Evolutionary conservation across 345 rosid species (phyloP).

Genomic region (Eucalyptus cloeziana): DNA sequence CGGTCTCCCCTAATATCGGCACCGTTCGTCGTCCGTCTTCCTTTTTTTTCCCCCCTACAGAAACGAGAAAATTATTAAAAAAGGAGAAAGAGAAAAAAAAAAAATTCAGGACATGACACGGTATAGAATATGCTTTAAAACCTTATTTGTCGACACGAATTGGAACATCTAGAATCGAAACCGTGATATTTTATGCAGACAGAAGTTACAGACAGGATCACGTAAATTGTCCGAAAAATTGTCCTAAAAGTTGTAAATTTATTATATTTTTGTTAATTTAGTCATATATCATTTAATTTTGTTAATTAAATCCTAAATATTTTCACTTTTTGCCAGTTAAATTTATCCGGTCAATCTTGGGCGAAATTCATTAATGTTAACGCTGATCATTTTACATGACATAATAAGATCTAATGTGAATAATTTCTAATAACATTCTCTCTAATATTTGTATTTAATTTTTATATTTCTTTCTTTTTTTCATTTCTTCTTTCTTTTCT

Average conservation of each 20-base stretch:
- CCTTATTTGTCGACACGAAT: neutral
- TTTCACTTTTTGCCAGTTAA: too few species aligned
- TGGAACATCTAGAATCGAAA: neutral
- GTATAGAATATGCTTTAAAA: neutral
- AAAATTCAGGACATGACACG: neutral
- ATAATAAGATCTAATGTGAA: too few species aligned
- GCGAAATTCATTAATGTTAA: too few species aligned
- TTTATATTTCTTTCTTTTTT: too few species aligned
- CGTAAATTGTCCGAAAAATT: too few species aligned
- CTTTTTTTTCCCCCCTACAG: neutral
- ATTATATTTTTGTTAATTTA: too few species aligned
- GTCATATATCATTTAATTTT: fast-evolving
- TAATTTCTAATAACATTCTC: too few species aligned
- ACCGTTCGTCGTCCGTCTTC: neutral
- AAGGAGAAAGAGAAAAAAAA: neutral
- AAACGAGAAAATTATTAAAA: neutral
- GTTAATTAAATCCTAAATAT: too few species aligned
- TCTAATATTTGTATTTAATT: too few species aligned
- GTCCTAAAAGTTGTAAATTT: fast-evolving
- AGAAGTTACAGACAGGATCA: neutral
- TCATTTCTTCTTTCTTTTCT: too few species aligned
- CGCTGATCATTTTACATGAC: too few species aligned
- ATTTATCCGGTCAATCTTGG: too few species aligned
- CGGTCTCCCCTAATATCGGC: neutral
- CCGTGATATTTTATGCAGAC: neutral